phyloP scores from a whole-genome alignment of 305 asterid species.

The Fraxinus paxiana region DNA sequence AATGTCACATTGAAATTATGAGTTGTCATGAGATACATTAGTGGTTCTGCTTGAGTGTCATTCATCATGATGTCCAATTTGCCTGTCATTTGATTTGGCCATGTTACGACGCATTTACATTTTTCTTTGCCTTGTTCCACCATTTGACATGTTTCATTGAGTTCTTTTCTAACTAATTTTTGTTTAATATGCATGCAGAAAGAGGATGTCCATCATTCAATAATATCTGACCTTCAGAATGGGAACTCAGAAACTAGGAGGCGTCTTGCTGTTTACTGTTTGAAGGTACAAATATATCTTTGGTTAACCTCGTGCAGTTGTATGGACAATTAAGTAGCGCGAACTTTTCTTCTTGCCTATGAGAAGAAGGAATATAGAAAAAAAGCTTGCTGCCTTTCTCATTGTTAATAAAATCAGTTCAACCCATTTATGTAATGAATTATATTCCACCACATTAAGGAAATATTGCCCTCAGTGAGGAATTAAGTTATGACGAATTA shows the following conservation, averaged over 20 bases:
- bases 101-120: conserved; percentile 1
- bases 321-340: not conserved
- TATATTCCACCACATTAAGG: not conserved
- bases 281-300: conserved; percentile 57
- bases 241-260: conserved; percentile 94
- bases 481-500: not conserved
- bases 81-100: conserved; percentile 17
- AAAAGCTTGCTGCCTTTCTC: not conserved
- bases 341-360: not conserved
- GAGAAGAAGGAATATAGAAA: conserved; percentile 1
- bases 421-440: not conserved
- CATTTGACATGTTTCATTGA: conserved; percentile 3
- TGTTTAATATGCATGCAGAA: conserved; percentile 53
- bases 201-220: conserved; percentile 99
- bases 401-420: not conserved
- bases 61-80: conserved; percentile 5
- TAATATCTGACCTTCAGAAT: conserved; percentile 96
- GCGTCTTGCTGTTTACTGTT: conserved; percentile 93
- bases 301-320: conserved; percentile 9
- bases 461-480: not conserved
- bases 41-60: conserved; percentile 2
- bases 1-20: not conserved
- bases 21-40: not conserved
- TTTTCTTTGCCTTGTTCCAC: conserved; percentile 9
- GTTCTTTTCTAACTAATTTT: conserved; percentile 21